Percentiles rank a stretch among this genome's conserved stretches.
Evolutionary conservation across 805 yeast species (phyloP).

Genomic region (Nadsonia fulvescens): DNA sequence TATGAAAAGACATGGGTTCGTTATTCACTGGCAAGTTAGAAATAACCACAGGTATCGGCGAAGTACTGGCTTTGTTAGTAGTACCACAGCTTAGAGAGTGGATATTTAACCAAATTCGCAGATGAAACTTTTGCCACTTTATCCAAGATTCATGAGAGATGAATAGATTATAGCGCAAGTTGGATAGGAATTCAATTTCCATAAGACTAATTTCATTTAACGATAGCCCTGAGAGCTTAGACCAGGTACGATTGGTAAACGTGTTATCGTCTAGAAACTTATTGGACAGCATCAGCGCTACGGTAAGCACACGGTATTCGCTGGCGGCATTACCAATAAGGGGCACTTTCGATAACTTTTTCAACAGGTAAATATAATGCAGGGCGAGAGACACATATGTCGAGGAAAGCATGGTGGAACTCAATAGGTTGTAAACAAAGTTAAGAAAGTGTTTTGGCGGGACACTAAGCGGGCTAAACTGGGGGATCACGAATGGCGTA

Average conservation of each 20-base stretch:
- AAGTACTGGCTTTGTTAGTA: not conserved
- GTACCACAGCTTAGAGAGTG: too few relatives aligned
- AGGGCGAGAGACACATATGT: slow-evolving; percentile 17
- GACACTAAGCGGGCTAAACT: slow-evolving; percentile 3
- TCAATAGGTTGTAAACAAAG: slow-evolving; percentile 14
- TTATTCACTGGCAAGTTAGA: too few relatives aligned
- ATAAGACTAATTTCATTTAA: slow-evolving; percentile 35
- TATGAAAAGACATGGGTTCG: too few relatives aligned
- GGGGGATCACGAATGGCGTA: slow-evolving; percentile 3
- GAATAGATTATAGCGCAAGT: slow-evolving; percentile 38
- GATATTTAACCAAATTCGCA: slow-evolving; percentile 11
- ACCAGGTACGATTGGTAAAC: slow-evolving; percentile 81
- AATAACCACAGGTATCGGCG: not conserved
- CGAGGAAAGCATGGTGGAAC: slow-evolving; percentile 16
- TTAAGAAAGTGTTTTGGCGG: slow-evolving; percentile 14
- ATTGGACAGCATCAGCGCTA: slow-evolving; percentile 65
- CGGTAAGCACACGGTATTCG: slow-evolving; percentile 27
- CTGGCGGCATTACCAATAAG: slow-evolving; percentile 16
- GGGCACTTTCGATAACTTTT: slow-evolving; percentile 10
- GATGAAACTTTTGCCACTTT: slow-evolving; percentile 10
- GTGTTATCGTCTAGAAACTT: slow-evolving; percentile 89
- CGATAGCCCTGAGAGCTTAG: slow-evolving; percentile 66
- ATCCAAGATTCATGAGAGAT: slow-evolving; percentile 19
- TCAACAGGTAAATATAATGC: slow-evolving; percentile 17
- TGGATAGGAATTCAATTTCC: slow-evolving; percentile 51